Base-by-base conservation (phyloP, 805 yeast species). In the Candida khao-thaluensis region DNA sequence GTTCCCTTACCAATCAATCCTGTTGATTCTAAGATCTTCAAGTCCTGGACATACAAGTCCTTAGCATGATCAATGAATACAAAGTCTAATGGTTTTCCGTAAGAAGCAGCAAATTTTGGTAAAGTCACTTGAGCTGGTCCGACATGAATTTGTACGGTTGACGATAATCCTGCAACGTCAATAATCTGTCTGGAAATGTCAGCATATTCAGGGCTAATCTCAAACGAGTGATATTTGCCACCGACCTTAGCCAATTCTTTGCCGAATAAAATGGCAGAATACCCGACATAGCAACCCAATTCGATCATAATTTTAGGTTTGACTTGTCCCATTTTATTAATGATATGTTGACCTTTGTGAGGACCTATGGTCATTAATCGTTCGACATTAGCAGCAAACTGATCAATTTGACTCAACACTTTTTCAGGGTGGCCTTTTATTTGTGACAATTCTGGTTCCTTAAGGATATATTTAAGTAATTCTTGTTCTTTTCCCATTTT, bases 31-130 rank as follows among this genome's bases (percentile, higher is more conserved):
- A 70, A 45, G 3, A 68, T 57, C 23, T 76, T 51, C 22, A 70
- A 50, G 41, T 71, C 75, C 4, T 74, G 66, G 17, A 68, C 55
- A 43, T 69, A 72, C 32, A 47, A 33, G 11, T 56, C 57, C 38
- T 65, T 64, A 49, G 56, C 51, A 43, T 71, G 76, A 48, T 72
- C 72, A 33, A 72, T 55, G 37, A 72, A 62, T 3, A 66, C 49
- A 27, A 70, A 49, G 38, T 69, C 74, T 1, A 64, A 46, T 1
- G 63, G 45, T 15, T 38, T 20, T 9, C 30, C 21, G 3, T 39
- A 30, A 17, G 44, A 31, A 2, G 43, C 50, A 17, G 51, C 57
- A 37, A 64, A 61, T 1, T 40, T 44, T 1, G 54, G 59, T 26
- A 69, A 51, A 0, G 55, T 47, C 9, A 54, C 42, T 2, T 56